Evolutionary conservation across 2,329 filamentous ascomycete genomes (phyloP), one percentile per base, ranked within the genome.

Genomic region (Pochonia chlamydosporia): DNA sequence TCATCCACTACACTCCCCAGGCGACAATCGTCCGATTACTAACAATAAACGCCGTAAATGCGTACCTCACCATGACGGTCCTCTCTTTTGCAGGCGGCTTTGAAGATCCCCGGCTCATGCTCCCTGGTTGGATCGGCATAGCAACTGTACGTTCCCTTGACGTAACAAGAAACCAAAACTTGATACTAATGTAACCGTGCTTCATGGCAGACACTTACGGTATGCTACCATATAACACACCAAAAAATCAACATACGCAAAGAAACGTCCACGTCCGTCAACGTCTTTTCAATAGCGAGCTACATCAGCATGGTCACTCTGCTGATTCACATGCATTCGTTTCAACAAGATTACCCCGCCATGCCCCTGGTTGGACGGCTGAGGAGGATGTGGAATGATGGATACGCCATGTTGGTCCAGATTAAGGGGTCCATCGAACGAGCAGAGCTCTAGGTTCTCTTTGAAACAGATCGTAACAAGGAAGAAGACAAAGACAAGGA

Each of bases 1-100:
- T 93, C 57, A 76, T 92, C 56, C 85, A 90, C 64, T 93, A 92
- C 68, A 89, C 87, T 13, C 87, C 88, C 2, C 79, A 82, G 63
- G 88, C 87, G 43, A 89, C 89, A 40, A 80, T 91, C 51, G 83
- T 93, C 49, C 87, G 88, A 43, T 82, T 93, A 39, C 73, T 89
- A 43, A 85, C 85, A 49, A 85, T 86, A 52, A 87, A 84, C 62
- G 81, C 81, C 47, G 74, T 87, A 51, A 89, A 89, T 61, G 83
- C 84, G 53, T 89, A 89, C 65, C 72, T 87, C 42, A 89, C 85
- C 21, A 85, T 84, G 44, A 84, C 81, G 69, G 79, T 86, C 23
- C 78, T 89, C 35, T 82, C 82, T 56, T 69, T 89, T 30, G 81
- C 80, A 7, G 87, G 85, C 50, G 85, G 82, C 48, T 84, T 83